phyloP scores from a whole-genome alignment of 2,329 filamentous ascomycete species.

The Zymoseptoria brevis region DNA sequence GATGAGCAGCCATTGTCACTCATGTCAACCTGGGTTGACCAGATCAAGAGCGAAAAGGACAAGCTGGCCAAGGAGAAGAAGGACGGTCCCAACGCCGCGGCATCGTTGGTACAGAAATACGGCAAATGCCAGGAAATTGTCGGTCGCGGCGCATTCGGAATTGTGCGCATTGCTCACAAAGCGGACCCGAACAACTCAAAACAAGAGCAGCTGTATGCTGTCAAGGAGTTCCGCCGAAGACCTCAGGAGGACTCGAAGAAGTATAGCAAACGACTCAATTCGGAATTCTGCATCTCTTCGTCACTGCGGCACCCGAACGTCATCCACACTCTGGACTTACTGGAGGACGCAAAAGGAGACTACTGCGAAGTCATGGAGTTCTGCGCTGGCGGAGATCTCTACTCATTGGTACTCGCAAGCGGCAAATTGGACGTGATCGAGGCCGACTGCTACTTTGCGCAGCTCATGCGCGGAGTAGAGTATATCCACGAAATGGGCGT shows the following conservation, averaged over 20 bases:
- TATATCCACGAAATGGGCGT: conserved; percentile 99
- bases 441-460: conserved; percentile 97
- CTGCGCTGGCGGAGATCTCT: conserved; percentile 91
- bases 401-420: conserved; percentile 83
- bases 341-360: conserved; percentile 93
- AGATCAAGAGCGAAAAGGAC: conserved; percentile 80
- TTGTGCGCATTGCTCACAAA: conserved; percentile 96
- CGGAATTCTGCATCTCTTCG: conserved; percentile 97
- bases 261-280: conserved; percentile 93
- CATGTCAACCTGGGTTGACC: conserved; percentile 93
- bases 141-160: conserved; percentile 90
- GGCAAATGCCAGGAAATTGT: conserved; percentile 97
- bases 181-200: conserved; percentile 69
- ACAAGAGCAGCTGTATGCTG: conserved; percentile 84
- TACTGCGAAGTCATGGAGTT: conserved; percentile 99
- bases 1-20: conserved; percentile 78
- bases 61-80: conserved; percentile 66
- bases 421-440: conserved; percentile 87
- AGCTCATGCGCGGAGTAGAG: conserved; percentile 97
- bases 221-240: conserved; percentile 93
- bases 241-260: conserved; percentile 94
- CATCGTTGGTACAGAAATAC: conserved; percentile 88
- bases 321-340: conserved; percentile 90
- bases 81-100: conserved; percentile 63
- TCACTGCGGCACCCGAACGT: conserved; percentile 95